Percentiles rank a stretch among this genome's conserved stretches.
Conservation (phyloP, 1,284 basidiomycete genomes). For the Rhodotorula sp. region DNA sequence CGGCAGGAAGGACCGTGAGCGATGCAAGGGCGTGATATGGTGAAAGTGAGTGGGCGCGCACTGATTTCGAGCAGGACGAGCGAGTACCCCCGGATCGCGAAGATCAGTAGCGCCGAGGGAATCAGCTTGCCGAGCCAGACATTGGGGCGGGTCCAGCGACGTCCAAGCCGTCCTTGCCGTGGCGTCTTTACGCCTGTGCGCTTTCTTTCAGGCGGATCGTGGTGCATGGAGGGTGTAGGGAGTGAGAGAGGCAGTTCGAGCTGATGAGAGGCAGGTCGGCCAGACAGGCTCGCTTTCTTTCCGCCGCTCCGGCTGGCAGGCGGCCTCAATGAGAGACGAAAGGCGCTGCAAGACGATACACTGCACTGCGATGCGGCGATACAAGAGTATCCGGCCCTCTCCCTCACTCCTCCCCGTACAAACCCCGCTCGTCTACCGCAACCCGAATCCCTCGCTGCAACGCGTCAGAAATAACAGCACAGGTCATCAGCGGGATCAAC, state of each 20-base stretch:
- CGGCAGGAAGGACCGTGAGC: background rate
- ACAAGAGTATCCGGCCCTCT: background rate
- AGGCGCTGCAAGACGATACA: background rate
- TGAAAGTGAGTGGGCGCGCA: background rate
- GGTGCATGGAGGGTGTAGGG: background rate
- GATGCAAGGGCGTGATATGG: too few species aligned
- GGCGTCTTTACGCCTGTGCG: background rate
- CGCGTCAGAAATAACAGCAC: background rate
- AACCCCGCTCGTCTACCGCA: slow-evolving; percentile 8
- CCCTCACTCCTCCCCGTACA: background rate
- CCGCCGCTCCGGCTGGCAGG: too few species aligned
- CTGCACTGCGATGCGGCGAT: background rate
- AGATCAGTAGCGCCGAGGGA: slow-evolving; percentile 11
- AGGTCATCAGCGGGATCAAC: background rate
- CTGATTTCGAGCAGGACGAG: slow-evolving; percentile 20
- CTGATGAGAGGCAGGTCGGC: background rate
- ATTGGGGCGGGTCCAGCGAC: slow-evolving; percentile 15
- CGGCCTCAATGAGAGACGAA: background rate
- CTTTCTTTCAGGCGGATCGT: background rate
- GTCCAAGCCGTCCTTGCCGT: rapidly evolving
- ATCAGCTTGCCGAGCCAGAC: slow-evolving; percentile 34
- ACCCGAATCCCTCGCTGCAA: slow-evolving; percentile 35
- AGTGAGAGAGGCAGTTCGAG: background rate
- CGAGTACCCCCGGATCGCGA: slow-evolving; percentile 16
- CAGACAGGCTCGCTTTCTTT: background rate